Conservation (phyloP, 306 rosid genomes). For the Dryas drummondii region DNA sequence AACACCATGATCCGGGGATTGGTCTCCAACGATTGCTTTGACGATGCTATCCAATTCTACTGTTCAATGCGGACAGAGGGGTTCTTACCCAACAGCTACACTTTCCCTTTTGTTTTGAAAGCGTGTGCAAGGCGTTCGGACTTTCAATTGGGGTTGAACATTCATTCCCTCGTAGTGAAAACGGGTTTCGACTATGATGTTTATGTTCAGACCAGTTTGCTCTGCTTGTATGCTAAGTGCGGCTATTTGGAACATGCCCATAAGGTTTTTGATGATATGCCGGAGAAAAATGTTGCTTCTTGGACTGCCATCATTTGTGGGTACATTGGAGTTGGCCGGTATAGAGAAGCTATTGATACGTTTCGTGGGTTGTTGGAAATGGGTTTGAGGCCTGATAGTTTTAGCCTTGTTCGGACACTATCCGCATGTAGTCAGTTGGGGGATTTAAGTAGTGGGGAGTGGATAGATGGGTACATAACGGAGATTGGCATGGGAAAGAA, state of each 20-base stretch:
- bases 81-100: constrained; percentile 43
- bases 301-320: constrained; percentile 69
- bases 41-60: constrained; percentile 38
- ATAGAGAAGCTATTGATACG: constrained; percentile 46
- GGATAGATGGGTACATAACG: constrained; percentile 54
- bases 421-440: constrained; percentile 53
- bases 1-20: constrained; percentile 67
- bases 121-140: constrained; percentile 52
- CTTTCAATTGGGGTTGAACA: constrained; percentile 38
- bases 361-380: constrained; percentile 50
- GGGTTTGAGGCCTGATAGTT: constrained; percentile 66
- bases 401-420: constrained; percentile 51
- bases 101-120: constrained; percentile 64
- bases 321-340: constrained; percentile 38
- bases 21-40: constrained; percentile 49
- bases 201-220: constrained; percentile 55
- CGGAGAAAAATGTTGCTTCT: constrained; percentile 58
- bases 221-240: constrained; percentile 46
- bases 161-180: constrained; percentile 55
- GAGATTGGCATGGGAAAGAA: constrained; percentile 45
- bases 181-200: constrained; percentile 58
- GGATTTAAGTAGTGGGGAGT: constrained; percentile 53
- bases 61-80: constrained; percentile 41
- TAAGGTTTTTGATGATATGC: constrained; percentile 57
- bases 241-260: constrained; percentile 44